Base-by-base conservation (phyloP, 306 rosid genomes). In the Cicer yamashitae region DNA sequence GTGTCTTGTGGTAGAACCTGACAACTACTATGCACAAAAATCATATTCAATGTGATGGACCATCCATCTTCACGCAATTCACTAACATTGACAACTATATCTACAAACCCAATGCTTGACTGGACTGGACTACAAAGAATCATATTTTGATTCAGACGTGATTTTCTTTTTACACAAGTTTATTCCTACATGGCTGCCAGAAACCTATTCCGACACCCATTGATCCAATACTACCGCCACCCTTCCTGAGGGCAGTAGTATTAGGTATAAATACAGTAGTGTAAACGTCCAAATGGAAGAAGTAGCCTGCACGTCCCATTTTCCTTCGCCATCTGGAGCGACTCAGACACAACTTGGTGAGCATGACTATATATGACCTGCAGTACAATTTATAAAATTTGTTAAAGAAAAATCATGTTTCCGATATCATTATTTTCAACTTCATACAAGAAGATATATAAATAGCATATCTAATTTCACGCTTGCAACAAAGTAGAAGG, bases 281-380 rank as follows among this genome's bases (percentile, higher is more conserved):
- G 85, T 81, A 86, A 83, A 79, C 68, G 76, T 83, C 84, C 82
- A 75, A 70, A 82, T 72, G 83, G 93, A 87, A 91, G n/a, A 85
- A 81, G 91, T 93, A 73, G 83, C 86, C 86, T 8, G 85, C 92
- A 75, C 68, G 60, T 84, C 85, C 89, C 96, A 82, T 63, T 76
- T 81, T 83, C 89, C 89, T 87, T 86, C 76, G 64, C 92, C 90
- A 91, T 80, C 83, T 79, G 93, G 88, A 87, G 91, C 75, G 81
- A 91, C 86, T 85, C 86, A 30, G 85, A 89, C 97, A 86, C 89
- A 85, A 84, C 85, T 82, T 84, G 89, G 93, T 90, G 94, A 85
- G 93, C 90, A 90, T 90, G 94, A 88, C 91, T 81, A 88, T 76
- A 81, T 85, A 84, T 87, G 89, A 94, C 96, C 98, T 94, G 97